A percentile compares a stretch with the other conserved stretches of the same genome.
Evolutionary conservation across 371 early-diverging fungal species (phyloP).

Genomic region (Rhizopus arrhizus): DNA sequence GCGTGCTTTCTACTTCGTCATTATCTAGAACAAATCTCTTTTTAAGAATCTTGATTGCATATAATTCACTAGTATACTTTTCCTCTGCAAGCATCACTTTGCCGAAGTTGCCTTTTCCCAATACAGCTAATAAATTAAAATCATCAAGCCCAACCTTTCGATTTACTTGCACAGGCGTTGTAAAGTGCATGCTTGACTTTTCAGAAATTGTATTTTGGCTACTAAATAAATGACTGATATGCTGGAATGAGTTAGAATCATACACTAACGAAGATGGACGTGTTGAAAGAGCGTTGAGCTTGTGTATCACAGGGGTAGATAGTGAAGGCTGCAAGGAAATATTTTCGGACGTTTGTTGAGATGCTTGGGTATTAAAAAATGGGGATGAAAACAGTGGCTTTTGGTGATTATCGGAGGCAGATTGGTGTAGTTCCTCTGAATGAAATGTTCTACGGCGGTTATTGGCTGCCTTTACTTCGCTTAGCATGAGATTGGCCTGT

Average conservation of each 20-base stretch:
- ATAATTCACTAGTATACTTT: slow-evolving; percentile 72
- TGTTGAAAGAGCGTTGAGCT: slow-evolving; percentile 3
- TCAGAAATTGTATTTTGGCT: slow-evolving; percentile 13
- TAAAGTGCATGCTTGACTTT: slow-evolving; percentile 12
- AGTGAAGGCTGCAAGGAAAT: slow-evolving; percentile 18
- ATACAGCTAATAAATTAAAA: slow-evolving; percentile 86
- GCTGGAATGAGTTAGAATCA: slow-evolving; percentile 21
- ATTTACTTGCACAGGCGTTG: slow-evolving; percentile 35
- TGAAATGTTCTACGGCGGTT: slow-evolving; percentile 33
- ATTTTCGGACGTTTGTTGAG: not conserved
- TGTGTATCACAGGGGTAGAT: slow-evolving; percentile 25
- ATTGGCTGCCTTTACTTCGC: slow-evolving; percentile 74
- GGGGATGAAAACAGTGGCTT: slow-evolving; percentile 23
- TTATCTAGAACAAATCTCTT: slow-evolving; percentile 92
- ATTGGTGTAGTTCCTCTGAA: slow-evolving; percentile 15
- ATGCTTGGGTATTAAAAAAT: slow-evolving; percentile 18
- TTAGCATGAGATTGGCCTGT: slow-evolving; percentile 78
- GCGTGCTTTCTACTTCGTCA: slow-evolving; percentile 90
- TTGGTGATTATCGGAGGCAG: slow-evolving; percentile 15
- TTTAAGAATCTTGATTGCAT: slow-evolving; percentile 98
- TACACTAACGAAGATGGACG: slow-evolving; percentile 20
- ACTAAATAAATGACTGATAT: slow-evolving; percentile 19
- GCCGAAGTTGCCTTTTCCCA: slow-evolving; percentile 97
- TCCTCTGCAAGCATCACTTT: slow-evolving; percentile 92
- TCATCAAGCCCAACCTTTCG: slow-evolving; percentile 67